A percentile compares a stretch with the other conserved stretches of the same genome.
These are phyloP conservation scores for Mycena rosella DNA, from an alignment of 768 basidiomycete species.

Conservation along the genomic window DNA sequence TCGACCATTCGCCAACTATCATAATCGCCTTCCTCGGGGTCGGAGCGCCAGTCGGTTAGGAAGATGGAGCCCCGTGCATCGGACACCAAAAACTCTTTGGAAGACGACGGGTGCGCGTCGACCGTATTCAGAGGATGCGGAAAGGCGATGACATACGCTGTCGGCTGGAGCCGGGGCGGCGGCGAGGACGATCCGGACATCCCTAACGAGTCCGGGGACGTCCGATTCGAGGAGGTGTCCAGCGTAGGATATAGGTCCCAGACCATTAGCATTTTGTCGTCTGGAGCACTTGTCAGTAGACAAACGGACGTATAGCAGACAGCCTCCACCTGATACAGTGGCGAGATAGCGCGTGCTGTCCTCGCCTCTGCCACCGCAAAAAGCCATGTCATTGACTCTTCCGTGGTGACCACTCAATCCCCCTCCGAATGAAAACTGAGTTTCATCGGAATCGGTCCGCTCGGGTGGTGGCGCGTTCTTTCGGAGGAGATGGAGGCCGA, in stretches of 20 bases:
- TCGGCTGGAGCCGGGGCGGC: slow-evolving; percentile 71
- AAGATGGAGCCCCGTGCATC: slow-evolving; percentile 82
- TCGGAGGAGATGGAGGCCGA: slow-evolving; percentile 77
- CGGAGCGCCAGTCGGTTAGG: slow-evolving; percentile 86
- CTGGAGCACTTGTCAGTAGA: slow-evolving; percentile 50
- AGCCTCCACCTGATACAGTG: slow-evolving; percentile 76
- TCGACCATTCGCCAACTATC: slow-evolving; percentile 76
- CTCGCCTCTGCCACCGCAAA: slow-evolving; percentile 80
- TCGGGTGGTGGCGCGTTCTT: no score
- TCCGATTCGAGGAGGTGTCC: slow-evolving; percentile 56
- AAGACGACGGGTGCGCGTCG: slow-evolving; percentile 75
- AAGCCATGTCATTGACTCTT: slow-evolving; percentile 81
- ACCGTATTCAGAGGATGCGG: slow-evolving; percentile 79
- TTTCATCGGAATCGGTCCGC: slow-evolving; percentile 59
- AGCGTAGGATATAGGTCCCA: slow-evolving; percentile 83
- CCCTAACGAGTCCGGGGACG: slow-evolving; percentile 47
- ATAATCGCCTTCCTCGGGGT: slow-evolving; percentile 67
- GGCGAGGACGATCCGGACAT: slow-evolving; percentile 46
- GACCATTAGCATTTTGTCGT: slow-evolving; percentile 88
- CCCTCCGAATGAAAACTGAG: slow-evolving; percentile 79
- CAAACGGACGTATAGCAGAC: slow-evolving; percentile 16
- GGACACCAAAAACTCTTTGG: slow-evolving; percentile 85
- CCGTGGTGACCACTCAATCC: slow-evolving; percentile 87
- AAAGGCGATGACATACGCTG: slow-evolving; percentile 82
- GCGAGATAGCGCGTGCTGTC: slow-evolving; percentile 82